Evolutionary conservation across 306 rosid genomes (phyloP), one percentile per base, ranked within the genome.

Genomic region (Acacia confusa): DNA sequence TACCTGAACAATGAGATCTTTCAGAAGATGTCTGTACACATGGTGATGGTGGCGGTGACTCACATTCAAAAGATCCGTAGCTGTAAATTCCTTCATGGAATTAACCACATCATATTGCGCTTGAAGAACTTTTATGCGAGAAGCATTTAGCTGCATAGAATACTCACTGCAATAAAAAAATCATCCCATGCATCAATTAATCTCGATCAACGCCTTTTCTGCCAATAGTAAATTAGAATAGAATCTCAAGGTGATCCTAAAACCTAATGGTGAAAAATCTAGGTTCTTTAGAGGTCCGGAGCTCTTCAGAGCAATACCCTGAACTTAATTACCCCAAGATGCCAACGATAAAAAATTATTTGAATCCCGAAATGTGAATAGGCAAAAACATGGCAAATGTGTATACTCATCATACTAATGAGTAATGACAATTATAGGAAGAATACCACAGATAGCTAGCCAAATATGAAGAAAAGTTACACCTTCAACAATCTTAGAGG

Each of bases 391-490:
- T 75, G 64, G 53, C 8, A 17, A 58, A 69, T 30, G 14, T 15
- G 40, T 15, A 24, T 30, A 16, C 15, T 30, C 43, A 64, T 11
- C 22, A 32, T 15, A 30, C 43, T 32, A 30, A 14, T 16, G 11
- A 64, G 4, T 64, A 30, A 14, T 32, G 22, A 32, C 4, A 28
- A 64, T 30, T 16, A 64, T 9, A 36, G 72, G 15, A 68, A 55
- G 47, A 78, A 44, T 53, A n/a, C 67, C 74, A 14, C 25, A 14
- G 60, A 73, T 24, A 74, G 6, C 14, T 11, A 63, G 74, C 52
- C 70, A 77, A 70, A 45, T 74, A 77, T 27, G 57, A 74, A 47
- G 77, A 78, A 78, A 20, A 25, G 16, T 17, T 47, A 69, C 73
- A 61, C 69, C 30, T 77, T 52, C 30, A 20, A 30, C 20, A 38